phyloP scores from a whole-genome alignment of 306 rosid species.

The Parietaria judaica region DNA sequence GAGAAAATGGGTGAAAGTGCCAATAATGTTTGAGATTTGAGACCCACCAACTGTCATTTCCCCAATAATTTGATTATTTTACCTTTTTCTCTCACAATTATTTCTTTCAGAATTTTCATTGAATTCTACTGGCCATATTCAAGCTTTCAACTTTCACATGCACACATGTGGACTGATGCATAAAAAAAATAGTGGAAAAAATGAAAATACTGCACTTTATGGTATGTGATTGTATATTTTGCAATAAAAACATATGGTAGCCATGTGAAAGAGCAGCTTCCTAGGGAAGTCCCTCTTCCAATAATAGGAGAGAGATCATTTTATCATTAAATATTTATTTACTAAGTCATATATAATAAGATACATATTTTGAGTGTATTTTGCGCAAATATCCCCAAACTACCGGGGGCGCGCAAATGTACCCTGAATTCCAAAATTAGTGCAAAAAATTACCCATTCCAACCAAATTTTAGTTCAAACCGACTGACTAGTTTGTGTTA shows the following conservation, averaged over 20 bases:
- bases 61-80: slow-evolving; percentile 15
- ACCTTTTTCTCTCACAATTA: not conserved
- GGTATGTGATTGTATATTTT: slow-evolving; percentile 16
- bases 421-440: no score
- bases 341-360: no score
- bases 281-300: slow-evolving; percentile 32
- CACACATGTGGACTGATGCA: slow-evolving; percentile 45
- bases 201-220: slow-evolving; percentile 13
- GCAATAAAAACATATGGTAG: slow-evolving; percentile 29
- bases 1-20: slow-evolving; percentile 45
- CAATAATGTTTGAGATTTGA: slow-evolving; percentile 37
- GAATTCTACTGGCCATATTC: not conserved
- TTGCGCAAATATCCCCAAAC: no score
- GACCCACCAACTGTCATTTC: slow-evolving; percentile 49
- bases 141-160: slow-evolving; percentile 55
- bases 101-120: no score
- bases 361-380: no score
- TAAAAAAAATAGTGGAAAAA: slow-evolving; percentile 9
- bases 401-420: no score
- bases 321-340: not conserved
- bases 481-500: no score
- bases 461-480: no score
- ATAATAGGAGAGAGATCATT: slow-evolving; percentile 37
- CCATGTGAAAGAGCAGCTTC: slow-evolving; percentile 82
- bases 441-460: no score